A percentile compares a stretch with the other conserved stretches of the same genome.
Conservation (phyloP, 2,329 filamentous ascomycete genomes). For the Diaporthe ilicicola region DNA sequence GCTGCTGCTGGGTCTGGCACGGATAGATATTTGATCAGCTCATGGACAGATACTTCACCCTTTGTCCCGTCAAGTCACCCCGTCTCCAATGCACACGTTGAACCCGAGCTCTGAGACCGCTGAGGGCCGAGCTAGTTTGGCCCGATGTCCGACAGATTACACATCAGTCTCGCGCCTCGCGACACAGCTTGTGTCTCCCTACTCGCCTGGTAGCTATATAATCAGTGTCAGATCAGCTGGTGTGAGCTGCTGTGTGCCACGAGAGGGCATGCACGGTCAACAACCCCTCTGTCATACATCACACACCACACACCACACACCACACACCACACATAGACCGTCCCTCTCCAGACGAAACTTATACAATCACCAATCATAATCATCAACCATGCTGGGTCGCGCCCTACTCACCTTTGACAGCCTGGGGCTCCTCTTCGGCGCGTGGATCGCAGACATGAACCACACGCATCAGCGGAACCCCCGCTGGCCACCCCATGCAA, state of each 20-base stretch:
- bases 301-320: background rate
- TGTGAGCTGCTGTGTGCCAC: background rate
- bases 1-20: background rate
- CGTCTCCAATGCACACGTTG: background rate
- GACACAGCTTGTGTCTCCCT: background rate
- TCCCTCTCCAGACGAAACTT: too few relatives aligned
- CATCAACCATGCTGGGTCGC: slow-evolving; percentile 45
- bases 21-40: background rate
- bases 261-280: background rate
- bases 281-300: background rate
- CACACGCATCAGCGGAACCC: slow-evolving; percentile 54
- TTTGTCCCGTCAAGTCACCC: background rate
- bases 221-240: background rate
- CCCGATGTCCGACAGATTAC: slow-evolving; percentile 11
- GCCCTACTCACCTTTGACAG: slow-evolving; percentile 51
- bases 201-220: background rate
- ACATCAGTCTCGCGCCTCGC: background rate
- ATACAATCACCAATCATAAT: too few relatives aligned
- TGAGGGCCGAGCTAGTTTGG: slow-evolving; percentile 2
- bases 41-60: background rate
- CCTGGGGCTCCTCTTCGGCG: slow-evolving; percentile 47
- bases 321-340: background rate
- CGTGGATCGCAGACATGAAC: slow-evolving; percentile 50
- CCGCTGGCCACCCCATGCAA: slow-evolving; percentile 55
- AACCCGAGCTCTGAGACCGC: background rate